A percentile compares a stretch with the other conserved stretches of the same genome.
Evolutionary conservation across 805 yeast species (phyloP).

Genomic region (Metschnikowia gelsemii): DNA sequence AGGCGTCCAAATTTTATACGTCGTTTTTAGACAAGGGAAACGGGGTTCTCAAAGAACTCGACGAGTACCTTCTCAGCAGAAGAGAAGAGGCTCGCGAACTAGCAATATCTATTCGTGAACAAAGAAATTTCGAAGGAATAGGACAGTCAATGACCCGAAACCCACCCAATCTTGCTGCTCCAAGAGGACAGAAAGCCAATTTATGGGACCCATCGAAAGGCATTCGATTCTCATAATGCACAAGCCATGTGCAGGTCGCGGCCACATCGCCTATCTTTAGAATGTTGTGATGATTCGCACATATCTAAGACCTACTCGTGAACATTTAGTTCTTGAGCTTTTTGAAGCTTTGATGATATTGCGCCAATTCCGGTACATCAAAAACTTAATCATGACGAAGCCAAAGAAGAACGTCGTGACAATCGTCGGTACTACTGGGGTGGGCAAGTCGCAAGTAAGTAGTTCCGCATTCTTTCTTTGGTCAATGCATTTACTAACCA

Average conservation of each 20-base stretch:
- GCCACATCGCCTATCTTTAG: no score
- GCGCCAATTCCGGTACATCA: slow-evolving; percentile 21
- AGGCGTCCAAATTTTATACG: slow-evolving; percentile 70
- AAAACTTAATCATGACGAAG: slow-evolving; percentile 30
- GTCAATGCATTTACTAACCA: slow-evolving; percentile 8
- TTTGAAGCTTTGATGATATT: slow-evolving; percentile 14
- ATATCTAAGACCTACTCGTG: no score
- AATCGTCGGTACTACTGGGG: slow-evolving; percentile 93
- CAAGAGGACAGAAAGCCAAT: slow-evolving; percentile 10
- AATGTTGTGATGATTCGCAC: no score
- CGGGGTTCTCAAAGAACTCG: slow-evolving; percentile 48
- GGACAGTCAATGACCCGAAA: slow-evolving; percentile 15
- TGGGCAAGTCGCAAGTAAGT: slow-evolving; percentile 81
- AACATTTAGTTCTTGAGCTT: no score
- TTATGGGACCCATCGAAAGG: slow-evolving; percentile 13
- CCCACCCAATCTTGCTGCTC: slow-evolving; percentile 13
- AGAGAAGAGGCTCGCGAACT: slow-evolving; percentile 53
- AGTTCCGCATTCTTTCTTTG: background rate
- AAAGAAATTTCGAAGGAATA: slow-evolving; percentile 16
- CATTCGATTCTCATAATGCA: slow-evolving; percentile 6
- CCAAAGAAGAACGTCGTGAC: slow-evolving; percentile 50
- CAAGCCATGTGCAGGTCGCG: no score
- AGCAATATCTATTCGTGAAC: slow-evolving; percentile 29
- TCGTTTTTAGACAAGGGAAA: slow-evolving; percentile 52
- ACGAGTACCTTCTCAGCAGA: slow-evolving; percentile 49